Evolutionary conservation across 305 asterid genomes (phyloP), one percentile per base, ranked within the genome.

Genomic region (Striga hermonthica): DNA sequence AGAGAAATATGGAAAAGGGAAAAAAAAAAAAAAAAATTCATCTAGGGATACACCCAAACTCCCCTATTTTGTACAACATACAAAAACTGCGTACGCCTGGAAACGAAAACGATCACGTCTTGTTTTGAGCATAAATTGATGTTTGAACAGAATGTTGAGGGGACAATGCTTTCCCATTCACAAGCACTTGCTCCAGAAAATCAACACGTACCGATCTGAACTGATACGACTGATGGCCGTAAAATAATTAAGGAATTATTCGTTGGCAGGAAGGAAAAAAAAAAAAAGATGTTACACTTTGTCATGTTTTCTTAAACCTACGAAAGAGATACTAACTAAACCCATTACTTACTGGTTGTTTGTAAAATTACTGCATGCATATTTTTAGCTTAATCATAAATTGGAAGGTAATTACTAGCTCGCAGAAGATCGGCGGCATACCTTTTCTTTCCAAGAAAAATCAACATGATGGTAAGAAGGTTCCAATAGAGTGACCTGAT

Each of bases 171-270:
- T 81, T 86, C 69, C 97, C 97, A 66, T 92, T 92, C 70, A 92
- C 97, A 13, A 89, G 83, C 73, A 89, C 77, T 83, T 92, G 98
- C 73, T 89, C 90, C 79, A 87, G 57, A 81, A 86, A 88, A 70
- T 92, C 97, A 14, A 86, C 83, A 6, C 98, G 93, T 38, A 89
- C 86, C n/a, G 96, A 86, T 73, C 81, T 86, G 83, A 87, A 89
- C 81, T 84, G 81, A 71, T 88, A 86, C 39, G 16, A 67, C 98
- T 87, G 83, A 44, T 13, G 40, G 28, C 69, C 60, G 65, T 73
- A 75, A 57, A 54, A 43, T 57, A 65, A 22, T 37, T 7, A 75
- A 53, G n/a, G 40, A 12, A 40, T 44, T 38, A 43, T 41, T 53
- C 8, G 14, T 1, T 37, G 12, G 10, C 22, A 34, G 16, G 12